A percentile compares a stretch with the other conserved stretches of the same genome.
Evolutionary conservation across 768 basidiomycete genomes (phyloP).

Genomic region (Naematelia aurantialba): DNA sequence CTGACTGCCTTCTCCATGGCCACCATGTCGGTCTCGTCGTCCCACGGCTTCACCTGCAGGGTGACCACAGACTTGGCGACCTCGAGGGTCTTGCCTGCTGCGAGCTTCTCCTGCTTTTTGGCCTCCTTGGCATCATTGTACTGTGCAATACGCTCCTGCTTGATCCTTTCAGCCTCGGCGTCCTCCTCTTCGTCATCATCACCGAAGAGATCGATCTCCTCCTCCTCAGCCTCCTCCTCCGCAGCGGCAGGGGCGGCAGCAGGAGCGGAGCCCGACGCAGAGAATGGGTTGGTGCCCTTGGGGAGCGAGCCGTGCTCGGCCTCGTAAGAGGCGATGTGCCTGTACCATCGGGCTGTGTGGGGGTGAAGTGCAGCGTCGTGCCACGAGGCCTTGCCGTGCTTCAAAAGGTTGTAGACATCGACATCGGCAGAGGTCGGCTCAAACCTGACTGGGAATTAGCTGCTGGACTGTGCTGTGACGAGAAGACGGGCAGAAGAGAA

Average conservation of each 20-base stretch:
- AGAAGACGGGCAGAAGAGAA: conserved; percentile 7
- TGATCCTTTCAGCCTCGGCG: conserved; percentile 78
- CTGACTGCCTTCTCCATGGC: conserved; percentile 78
- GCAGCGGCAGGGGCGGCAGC: conserved; percentile 50
- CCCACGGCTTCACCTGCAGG: conserved; percentile 98
- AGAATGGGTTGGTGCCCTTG: conserved; percentile 81
- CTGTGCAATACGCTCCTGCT: conserved; percentile 85
- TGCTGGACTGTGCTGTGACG: neutral
- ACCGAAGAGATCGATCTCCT: conserved; percentile 77
- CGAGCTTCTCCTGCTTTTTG: conserved; percentile 79
- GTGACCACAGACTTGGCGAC: conserved; percentile 86
- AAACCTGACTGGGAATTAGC: conserved; percentile 29
- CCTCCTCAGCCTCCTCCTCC: conserved; percentile 57
- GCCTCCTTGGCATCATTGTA: conserved; percentile 90
- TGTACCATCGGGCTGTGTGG: conserved; percentile 84
- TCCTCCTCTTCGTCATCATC: conserved; percentile 73
- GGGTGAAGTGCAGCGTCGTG: conserved; percentile 66
- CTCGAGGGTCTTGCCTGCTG: conserved; percentile 49
- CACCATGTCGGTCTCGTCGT: conserved; percentile 96
- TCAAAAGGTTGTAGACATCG: conserved; percentile 35
- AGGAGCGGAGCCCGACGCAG: conserved; percentile 55
- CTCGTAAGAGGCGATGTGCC: conserved; percentile 66
- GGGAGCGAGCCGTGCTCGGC: conserved; percentile 67
- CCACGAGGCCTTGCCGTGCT: conserved; percentile 50
- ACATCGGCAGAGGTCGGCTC: conserved; percentile 46